phyloP scores from a whole-genome alignment of 306 rosid genomes.

The Sindora glabra region DNA sequence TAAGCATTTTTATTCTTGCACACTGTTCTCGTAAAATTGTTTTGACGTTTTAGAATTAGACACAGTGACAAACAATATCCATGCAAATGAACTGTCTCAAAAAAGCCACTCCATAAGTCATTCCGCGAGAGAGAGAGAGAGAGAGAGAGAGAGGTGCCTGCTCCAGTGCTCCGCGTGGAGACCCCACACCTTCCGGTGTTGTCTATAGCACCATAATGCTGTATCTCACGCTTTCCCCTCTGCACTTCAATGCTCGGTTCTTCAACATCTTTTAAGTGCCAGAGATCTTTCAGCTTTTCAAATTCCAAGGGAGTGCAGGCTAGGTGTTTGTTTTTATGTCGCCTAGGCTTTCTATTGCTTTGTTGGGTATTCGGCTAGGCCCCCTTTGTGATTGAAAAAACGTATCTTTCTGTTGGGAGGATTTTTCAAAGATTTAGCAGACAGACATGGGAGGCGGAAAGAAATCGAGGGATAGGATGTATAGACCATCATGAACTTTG shows the following conservation, averaged over 20 bases:
- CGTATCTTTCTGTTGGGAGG: slow-evolving; percentile 37
- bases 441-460: not conserved
- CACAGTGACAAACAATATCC: no score
- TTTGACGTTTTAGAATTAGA: no score
- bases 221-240: slow-evolving; percentile 23
- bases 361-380: not conserved
- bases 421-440: slow-evolving; percentile 24
- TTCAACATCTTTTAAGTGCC: slow-evolving; percentile 31
- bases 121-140: no score
- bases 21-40: no score
- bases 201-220: slow-evolving; percentile 22
- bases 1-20: no score
- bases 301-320: slow-evolving; percentile 22
- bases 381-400: not conserved
- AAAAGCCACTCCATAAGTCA: no score
- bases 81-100: no score
- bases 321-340: slow-evolving; percentile 19
- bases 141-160: slow-evolving; percentile 10
- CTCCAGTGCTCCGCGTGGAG: slow-evolving; percentile 24
- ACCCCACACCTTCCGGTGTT: slow-evolving; percentile 22
- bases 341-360: not conserved
- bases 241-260: slow-evolving; percentile 20
- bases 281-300: slow-evolving; percentile 33
- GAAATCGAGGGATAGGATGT: not conserved
- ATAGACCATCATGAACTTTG: slow-evolving; percentile 31